Base-by-base conservation (phyloP, 1,284 basidiomycete species). In the Fomitiporia mediterranea region DNA sequence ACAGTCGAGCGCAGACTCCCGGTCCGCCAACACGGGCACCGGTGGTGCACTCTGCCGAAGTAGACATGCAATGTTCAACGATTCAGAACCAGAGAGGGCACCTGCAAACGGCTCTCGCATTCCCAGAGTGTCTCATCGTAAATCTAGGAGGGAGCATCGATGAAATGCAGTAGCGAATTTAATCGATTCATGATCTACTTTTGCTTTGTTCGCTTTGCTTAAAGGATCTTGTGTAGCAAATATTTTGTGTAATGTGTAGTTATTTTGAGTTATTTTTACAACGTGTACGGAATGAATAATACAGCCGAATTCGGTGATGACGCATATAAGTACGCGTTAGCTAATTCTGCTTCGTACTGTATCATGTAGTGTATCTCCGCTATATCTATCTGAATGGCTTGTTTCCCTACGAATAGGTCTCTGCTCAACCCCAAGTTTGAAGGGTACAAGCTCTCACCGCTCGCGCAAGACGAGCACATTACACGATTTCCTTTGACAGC, bases 341-440 rank as follows among this genome's bases (percentile, higher is more conserved):
- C 13, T 40, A 19, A 17, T 17, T 19, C 39, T 2, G n/a, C 19
- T n/a, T 19, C 13, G 39, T 40, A 40, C 13, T 11, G 28, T 39
- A 37, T 11, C 23, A 40, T 42, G 21, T 4, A 52, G 27, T 30
- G 19, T 19, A 11, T 43, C 19, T n/a, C 19, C 39, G 4, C 19
- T 28, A n/a, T 2, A 9, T 37, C 4, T n/a, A 42, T 11, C 27
- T n/a, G 37, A 25, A 62, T 62, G 61, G 23, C 57, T 32, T 50
- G 19, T 51, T 77, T 79, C 58, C 62, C 65, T 17, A 72, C 74
- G 2, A 67, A 71, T 25, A 73, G 72, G 27, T 60, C 70, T 34
- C 74, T 92, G 3, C 69, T 89, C n/a, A 92, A 92, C 63, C 82
- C 87, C 2, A 88, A 86, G 62, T 94, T 94, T 60, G 89, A 94